Evolutionary conservation across 2,329 filamentous ascomycete species (phyloP).

Genomic region (Verticillium zaregamsianum): DNA sequence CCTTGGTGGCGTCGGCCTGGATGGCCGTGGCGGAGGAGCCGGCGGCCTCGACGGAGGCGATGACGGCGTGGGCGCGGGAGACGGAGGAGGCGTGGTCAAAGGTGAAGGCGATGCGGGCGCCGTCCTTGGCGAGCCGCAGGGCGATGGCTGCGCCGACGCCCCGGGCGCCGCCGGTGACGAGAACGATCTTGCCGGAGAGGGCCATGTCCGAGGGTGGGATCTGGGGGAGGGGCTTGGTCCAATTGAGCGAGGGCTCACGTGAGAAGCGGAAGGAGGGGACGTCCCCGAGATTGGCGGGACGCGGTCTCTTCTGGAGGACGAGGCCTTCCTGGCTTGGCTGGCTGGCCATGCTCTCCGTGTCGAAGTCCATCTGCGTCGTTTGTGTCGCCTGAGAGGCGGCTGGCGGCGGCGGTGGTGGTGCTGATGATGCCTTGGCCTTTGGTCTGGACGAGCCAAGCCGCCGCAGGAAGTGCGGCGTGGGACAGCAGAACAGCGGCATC

Average conservation of each 20-base stretch:
- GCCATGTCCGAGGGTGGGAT: conserved; percentile 12
- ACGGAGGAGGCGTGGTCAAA: conserved; percentile 13
- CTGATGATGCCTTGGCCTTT: neutral
- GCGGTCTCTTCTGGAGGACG: neutral
- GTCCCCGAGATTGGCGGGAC: neutral
- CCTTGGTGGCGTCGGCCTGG: conserved; percentile 14
- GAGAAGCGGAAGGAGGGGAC: neutral
- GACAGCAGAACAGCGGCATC: neutral
- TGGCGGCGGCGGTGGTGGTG: neutral
- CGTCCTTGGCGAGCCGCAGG: conserved; percentile 49
- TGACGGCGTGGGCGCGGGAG: conserved; percentile 14
- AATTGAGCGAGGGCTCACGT: conserved; percentile 8
- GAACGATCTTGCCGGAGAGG: conserved; percentile 13
- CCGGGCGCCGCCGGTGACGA: conserved; percentile 35
- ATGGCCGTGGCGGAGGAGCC: conserved; percentile 16
- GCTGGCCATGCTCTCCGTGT: neutral
- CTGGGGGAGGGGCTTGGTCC: conserved; percentile 14
- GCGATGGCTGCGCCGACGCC: conserved; percentile 58
- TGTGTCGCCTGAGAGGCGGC: neutral
- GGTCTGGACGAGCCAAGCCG: neutral
- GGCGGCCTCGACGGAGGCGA: conserved; percentile 16
- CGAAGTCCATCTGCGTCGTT: neutral
- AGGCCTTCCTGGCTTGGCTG: conserved; percentile 1
- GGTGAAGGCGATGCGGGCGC: conserved; percentile 36
- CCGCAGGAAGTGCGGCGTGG: neutral